A percentile compares a stretch with the other conserved stretches of the same genome.
Conservation (phyloP, 2,329 filamentous ascomycete genomes). For the Monilinia vaccinii-corymbosi region DNA sequence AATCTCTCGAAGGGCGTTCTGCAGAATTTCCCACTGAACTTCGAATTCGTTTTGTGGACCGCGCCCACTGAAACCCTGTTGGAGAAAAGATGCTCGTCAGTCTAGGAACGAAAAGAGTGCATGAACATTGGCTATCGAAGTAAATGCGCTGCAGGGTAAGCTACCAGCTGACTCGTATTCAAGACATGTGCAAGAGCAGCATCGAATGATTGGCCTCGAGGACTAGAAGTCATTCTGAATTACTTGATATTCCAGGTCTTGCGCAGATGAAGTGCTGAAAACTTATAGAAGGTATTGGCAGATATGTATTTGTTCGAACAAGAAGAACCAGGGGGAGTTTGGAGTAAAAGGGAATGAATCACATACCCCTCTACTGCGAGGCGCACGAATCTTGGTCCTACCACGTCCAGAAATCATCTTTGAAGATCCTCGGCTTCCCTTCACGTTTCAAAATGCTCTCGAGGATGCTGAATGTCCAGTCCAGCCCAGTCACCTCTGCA, state of each 20-base stretch:
- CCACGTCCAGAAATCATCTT: constrained; percentile 43
- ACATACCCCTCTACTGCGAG: constrained; percentile 49
- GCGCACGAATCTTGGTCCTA: constrained; percentile 55
- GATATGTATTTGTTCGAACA: background rate
- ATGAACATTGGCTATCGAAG: background rate
- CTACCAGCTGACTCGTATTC: constrained; percentile 2
- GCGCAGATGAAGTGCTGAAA: background rate
- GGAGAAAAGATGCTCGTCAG: constrained; percentile 6
- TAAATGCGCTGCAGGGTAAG: background rate
- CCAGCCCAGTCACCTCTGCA: background rate
- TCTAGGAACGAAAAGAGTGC: background rate
- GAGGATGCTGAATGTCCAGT: background rate
- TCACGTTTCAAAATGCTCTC: background rate
- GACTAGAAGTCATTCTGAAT: background rate
- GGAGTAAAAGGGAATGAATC: constrained; percentile 2
- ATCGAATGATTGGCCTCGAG: background rate
- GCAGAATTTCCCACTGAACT: constrained; percentile 69
- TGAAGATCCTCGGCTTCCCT: background rate
- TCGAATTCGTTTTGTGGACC: constrained; percentile 70
- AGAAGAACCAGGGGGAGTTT: background rate
- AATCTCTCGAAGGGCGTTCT: constrained; percentile 73
- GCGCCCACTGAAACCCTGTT: constrained; percentile 42
- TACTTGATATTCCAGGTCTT: background rate
- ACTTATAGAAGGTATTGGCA: background rate
- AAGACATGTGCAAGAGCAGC: background rate